Evolutionary conservation across 176 grass and related monocot species (phyloP), one percentile per base, ranked within the genome.

Genomic region (Dendrocalamus sinicus): DNA sequence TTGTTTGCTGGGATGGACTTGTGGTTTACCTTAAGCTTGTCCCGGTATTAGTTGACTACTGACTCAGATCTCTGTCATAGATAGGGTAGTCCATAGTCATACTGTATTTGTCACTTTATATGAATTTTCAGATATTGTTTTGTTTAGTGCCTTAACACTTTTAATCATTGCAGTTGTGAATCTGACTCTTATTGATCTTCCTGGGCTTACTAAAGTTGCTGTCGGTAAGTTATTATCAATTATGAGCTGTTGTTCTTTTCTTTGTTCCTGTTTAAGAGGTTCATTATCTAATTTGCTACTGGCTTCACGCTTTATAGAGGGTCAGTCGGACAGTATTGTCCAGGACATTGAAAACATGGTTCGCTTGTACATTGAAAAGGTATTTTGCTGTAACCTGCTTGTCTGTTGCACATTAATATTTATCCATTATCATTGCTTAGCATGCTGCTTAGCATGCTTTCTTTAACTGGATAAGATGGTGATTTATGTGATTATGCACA

Each of bases 311-410:
- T 86, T 76, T 84, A 3, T 62, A 99, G 97, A 99, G 35, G 97
- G 97, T 77, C 97, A 99, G 76, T 65, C 94, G 12, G 97, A 99
- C 0, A 93, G 83, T 73, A 77, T 94, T 77, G 94, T 96, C 67
- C 76, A 88, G 73, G 97, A 99, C 85, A 99, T 99, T 70, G 97
- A 99, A 77, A 96, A 87, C 69, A 99, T 99, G 97, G 97, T 99
- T 76, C 97, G 97, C 4, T 24, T 92, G 23, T 99, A 50, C 73
- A 99, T 99, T 30, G 97, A 99, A 79, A 99, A 99, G 97, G 97
- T 99, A 94, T n/a, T 77, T 86, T 77, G 1, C 15, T 44, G 24
- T 37, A 76, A 54, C 19, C 32, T 76, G 9, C 35, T 60, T 46
- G 16, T n/a, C 44, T 55, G 58, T 80, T 87, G 24, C 39, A 67